These are phyloP conservation scores for Chaetomidium leptoderma DNA, from an alignment of 495 filamentous ascomycete genomes.

Conservation along the genomic window DNA sequence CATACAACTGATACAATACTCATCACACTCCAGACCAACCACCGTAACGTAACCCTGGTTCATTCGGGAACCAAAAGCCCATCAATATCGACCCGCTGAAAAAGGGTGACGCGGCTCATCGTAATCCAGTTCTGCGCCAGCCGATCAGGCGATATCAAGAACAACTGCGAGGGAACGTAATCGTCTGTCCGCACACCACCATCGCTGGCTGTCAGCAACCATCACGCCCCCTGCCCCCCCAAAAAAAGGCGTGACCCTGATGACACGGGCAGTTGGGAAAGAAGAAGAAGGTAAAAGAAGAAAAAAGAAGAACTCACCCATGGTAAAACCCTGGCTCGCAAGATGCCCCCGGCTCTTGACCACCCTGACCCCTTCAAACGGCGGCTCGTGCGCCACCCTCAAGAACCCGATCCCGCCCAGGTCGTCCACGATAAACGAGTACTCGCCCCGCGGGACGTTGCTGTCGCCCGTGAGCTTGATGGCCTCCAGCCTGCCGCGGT, in stretches of 20 bases:
- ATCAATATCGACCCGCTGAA: conserved; percentile 73
- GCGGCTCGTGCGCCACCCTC: conserved; percentile 49
- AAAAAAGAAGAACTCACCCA: conserved; percentile 52
- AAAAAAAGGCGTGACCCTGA: too few species aligned
- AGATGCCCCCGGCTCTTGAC: conserved; percentile 74
- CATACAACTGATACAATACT: neutral
- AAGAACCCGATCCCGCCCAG: conserved; percentile 58
- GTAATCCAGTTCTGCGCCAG: conserved; percentile 79
- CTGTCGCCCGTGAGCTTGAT: conserved; percentile 89
- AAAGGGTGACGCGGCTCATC: conserved; percentile 78
- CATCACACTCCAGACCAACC: neutral
- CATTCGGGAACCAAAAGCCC: conserved; percentile 33
- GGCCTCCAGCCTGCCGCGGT: conserved; percentile 63
- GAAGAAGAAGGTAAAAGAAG: too few species aligned
- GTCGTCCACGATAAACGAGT: conserved; percentile 73
- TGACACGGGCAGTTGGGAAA: conserved; percentile 1
- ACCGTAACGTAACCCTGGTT: too few species aligned
- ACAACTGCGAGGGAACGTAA: conserved; percentile 69
- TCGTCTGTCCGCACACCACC: conserved; percentile 47
- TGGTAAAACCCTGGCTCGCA: conserved; percentile 61
- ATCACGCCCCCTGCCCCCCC: too few species aligned
- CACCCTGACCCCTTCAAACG: conserved; percentile 70
- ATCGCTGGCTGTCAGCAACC: neutral
- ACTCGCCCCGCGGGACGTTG: conserved; percentile 81
- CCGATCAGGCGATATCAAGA: conserved; percentile 70